Evolutionary conservation across 2,329 filamentous ascomycete genomes (phyloP).

Genomic region (Sclerotinia minor): DNA sequence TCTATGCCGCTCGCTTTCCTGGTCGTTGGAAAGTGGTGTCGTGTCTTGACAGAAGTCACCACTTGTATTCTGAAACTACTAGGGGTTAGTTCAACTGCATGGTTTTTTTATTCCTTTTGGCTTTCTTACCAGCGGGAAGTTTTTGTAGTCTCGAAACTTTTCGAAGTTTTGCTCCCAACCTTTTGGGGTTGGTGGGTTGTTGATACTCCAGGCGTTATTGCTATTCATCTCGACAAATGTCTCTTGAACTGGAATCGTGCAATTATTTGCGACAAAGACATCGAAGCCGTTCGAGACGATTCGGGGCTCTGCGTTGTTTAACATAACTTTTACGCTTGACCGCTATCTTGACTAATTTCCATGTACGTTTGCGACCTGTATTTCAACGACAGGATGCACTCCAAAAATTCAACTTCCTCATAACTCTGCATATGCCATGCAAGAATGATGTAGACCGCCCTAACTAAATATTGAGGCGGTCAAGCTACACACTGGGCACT

Average conservation of each 20-base stretch:
- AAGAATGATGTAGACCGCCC: slow-evolving; percentile 28
- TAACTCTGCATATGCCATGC: slow-evolving; percentile 31
- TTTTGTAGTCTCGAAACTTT: slow-evolving; percentile 33
- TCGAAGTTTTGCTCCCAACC: slow-evolving; percentile 35
- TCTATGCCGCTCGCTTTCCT: slow-evolving; percentile 23
- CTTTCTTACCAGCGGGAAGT: slow-evolving; percentile 31
- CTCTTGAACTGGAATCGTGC: slow-evolving; percentile 34
- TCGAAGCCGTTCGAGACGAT: slow-evolving; percentile 37
- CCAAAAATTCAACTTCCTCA: slow-evolving; percentile 30
- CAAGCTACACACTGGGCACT: slow-evolving; percentile 20
- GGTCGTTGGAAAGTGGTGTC: slow-evolving; percentile 17
- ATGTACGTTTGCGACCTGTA: slow-evolving; percentile 35
- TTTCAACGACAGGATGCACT: slow-evolving; percentile 31
- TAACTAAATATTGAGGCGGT: slow-evolving; percentile 24
- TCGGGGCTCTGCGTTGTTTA: slow-evolving; percentile 40
- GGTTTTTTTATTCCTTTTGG: not conserved
- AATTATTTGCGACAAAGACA: slow-evolving; percentile 36
- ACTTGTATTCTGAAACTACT: slow-evolving; percentile 31
- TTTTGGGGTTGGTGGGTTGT: slow-evolving; percentile 28
- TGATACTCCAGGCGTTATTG: slow-evolving; percentile 38
- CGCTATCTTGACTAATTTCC: slow-evolving; percentile 32
- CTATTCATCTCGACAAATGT: slow-evolving; percentile 39
- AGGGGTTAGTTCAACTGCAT: slow-evolving; percentile 26
- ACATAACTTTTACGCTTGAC: slow-evolving; percentile 39
- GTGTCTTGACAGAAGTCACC: slow-evolving; percentile 33